These are phyloP conservation scores for Claviceps sp. DNA, from an alignment of 2,329 filamentous ascomycete species.

Conservation along the genomic window DNA sequence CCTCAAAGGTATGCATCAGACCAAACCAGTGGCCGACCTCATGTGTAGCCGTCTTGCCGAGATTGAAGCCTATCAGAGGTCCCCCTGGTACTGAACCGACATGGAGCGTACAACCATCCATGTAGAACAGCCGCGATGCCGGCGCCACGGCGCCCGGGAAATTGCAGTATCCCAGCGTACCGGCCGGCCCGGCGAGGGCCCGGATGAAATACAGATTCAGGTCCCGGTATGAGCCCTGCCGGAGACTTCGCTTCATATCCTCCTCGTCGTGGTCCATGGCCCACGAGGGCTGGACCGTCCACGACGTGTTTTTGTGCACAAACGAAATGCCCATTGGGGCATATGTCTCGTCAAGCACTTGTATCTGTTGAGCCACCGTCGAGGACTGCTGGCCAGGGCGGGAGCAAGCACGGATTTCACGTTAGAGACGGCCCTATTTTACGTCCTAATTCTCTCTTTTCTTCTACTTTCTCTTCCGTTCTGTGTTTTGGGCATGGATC, in stretches of 20 bases:
- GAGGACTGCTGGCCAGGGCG: neutral
- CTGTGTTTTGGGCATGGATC: too few relatives aligned
- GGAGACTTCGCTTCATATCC: constrained; percentile 29
- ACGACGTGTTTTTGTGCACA: constrained; percentile 25
- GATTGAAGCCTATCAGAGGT: neutral
- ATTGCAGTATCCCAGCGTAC: constrained; percentile 1
- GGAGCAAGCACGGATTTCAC: too few relatives aligned
- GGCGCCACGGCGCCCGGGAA: neutral
- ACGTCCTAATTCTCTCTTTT: neutral
- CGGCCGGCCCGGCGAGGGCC: neutral
- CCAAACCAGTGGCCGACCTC: constrained; percentile 1
- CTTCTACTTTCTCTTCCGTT: neutral
- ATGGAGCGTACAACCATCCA: neutral
- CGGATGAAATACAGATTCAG: constrained; percentile 33
- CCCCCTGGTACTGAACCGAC: neutral
- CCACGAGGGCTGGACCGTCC: constrained; percentile 32
- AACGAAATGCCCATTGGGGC: constrained; percentile 28
- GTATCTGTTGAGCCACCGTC: constrained; percentile 21
- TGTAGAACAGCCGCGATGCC: neutral
- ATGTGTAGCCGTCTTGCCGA: neutral
- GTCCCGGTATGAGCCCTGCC: constrained; percentile 24
- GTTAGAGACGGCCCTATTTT: neutral
- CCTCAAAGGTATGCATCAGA: neutral
- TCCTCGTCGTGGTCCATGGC: constrained; percentile 21
- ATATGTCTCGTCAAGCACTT: constrained; percentile 30